Evolutionary conservation across 2,329 filamentous ascomycete genomes (phyloP), one percentile per base, ranked within the genome.

Genomic region (Diaporthe sp.): DNA sequence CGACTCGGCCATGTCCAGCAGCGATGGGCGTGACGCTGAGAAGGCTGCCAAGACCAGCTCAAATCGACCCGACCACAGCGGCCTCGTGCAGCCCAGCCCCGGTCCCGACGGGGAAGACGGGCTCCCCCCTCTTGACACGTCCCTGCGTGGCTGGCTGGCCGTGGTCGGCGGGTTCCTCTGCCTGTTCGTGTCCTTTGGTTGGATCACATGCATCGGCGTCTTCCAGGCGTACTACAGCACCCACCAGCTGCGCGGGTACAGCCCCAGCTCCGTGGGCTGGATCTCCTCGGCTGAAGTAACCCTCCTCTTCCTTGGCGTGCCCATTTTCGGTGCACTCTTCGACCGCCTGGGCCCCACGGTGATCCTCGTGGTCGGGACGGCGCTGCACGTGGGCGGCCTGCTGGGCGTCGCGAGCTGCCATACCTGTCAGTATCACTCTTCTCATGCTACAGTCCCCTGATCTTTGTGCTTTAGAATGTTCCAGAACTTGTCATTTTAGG

Each of bases 311-410:
- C 84, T 88, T 73, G 84, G 91, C 84, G 89, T 88, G 65, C 79
- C 55, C 37, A 42, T 72, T 0, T 80, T 91, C 34, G 87, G 79
- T 3, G 78, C 78, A 5, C 22, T 80, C 2, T 92, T 88, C 79
- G 92, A 94, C 79, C 87, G 85, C 77, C 89, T 90, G 77, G 92
- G 92, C 0, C 89, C 91, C 1, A 86, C 87, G 57, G 87, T 84
- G 73, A 83, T 93, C 2, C 81, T 92, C 3, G 72, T 89, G 15
- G 77, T 83, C 53, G 90, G 90, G 57, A 87, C 87, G 2, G 80
- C 90, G 58, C 79, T 89, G 67, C 88, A 90, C 78, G 83, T 90
- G 34, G 88, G 92, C 73, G 88, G 89, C 4, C 80, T 92, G 9
- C 92, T 93, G 89, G 90, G 92, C 88, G 86, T 88, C 1, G 89